A percentile compares a stretch with the other conserved stretches of the same genome.
phyloP scores from a whole-genome alignment of 345 rosid species.

The Gossypium turneri region DNA sequence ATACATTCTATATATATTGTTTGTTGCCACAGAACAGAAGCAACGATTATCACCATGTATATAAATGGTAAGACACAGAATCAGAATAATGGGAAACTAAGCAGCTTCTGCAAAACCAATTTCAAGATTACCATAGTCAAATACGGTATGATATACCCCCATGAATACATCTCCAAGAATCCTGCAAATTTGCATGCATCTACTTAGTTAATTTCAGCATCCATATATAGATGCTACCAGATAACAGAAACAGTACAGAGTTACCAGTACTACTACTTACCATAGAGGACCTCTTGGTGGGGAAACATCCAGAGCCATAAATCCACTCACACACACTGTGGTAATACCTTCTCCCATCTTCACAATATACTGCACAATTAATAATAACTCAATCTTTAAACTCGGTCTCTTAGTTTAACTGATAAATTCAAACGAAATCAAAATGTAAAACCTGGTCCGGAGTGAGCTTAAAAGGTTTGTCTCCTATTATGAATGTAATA shows the following conservation, averaged over 20 bases:
- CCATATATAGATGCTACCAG: not conserved
- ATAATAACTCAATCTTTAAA: not conserved
- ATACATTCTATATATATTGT: not conserved
- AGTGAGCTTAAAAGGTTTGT: constrained; percentile 48
- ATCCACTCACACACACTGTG: constrained; percentile 61
- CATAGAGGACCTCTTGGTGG: constrained; percentile 72
- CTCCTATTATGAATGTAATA: constrained; percentile 59
- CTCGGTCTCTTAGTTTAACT: no score
- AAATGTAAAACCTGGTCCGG: constrained; percentile 55
- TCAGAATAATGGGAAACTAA: constrained; percentile 12
- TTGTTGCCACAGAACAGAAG: not conserved
- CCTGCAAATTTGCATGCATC: constrained; percentile 31
- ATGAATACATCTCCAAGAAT: constrained; percentile 78
- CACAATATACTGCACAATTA: constrained; percentile 54
- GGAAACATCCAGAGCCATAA: constrained; percentile 57
- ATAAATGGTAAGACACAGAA: not conserved
- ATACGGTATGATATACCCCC: constrained; percentile 75
- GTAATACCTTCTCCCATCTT: constrained; percentile 51
- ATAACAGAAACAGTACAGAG: not conserved
- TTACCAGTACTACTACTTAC: constrained; percentile 24
- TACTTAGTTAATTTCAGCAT: not conserved
- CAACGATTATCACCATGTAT: not conserved
- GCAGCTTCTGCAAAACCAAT: constrained; percentile 68
- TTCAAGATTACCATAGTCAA: constrained; percentile 58
- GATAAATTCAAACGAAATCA: not conserved